Evolutionary conservation across 345 rosid species (phyloP).

Genomic region (Leavenworthia alabamica): DNA sequence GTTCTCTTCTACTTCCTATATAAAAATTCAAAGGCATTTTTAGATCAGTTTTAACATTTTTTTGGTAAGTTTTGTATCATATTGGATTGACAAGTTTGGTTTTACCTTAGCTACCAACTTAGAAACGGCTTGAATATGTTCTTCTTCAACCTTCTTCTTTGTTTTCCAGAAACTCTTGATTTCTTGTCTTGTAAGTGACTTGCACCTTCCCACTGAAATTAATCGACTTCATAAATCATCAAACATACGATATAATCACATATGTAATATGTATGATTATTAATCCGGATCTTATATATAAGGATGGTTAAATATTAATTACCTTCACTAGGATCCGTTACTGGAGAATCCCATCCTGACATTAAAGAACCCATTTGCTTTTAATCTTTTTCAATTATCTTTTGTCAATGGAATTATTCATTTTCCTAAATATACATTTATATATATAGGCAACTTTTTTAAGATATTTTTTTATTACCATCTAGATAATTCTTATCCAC

Average conservation of each 20-base stretch:
- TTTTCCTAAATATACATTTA: conserved; percentile 10
- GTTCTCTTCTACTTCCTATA: conserved; percentile 16
- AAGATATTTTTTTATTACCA: neutral
- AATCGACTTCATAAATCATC: neutral
- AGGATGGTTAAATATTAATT: conserved; percentile 4
- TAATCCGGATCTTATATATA: neutral
- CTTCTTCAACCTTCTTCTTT: conserved; percentile 58
- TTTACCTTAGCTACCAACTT: conserved; percentile 31
- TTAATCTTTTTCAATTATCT: neutral
- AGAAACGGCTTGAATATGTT: conserved; percentile 41
- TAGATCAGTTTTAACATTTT: neutral
- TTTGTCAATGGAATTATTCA: neutral
- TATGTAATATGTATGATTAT: neutral
- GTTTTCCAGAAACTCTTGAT: conserved; percentile 70
- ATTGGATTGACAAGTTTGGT: conserved; percentile 33
- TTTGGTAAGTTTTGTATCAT: neutral
- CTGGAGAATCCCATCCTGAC: conserved; percentile 90
- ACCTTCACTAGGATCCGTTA: conserved; percentile 48
- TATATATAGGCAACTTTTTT: neutral
- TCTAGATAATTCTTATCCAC: conserved; percentile 13
- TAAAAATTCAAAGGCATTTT: neutral
- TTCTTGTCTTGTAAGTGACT: conserved; percentile 64
- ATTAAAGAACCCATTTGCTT: conserved; percentile 82
- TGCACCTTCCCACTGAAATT: conserved; percentile 50
- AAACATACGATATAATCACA: neutral